Base-by-base conservation (phyloP, 192 early-diverging fungal genomes). In the Cetraspora pellucida region DNA sequence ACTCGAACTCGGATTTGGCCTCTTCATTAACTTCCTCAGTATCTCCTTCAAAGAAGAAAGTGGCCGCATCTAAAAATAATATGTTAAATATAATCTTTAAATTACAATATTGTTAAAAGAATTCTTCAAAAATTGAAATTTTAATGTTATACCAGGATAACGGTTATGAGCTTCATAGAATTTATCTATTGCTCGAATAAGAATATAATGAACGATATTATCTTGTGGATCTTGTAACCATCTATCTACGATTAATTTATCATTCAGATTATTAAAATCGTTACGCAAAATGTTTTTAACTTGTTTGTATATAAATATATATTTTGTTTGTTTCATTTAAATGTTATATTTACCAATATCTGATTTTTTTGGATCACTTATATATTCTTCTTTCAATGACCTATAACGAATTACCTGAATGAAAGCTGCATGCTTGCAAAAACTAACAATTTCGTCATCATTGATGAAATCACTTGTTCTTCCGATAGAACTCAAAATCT, bases 341-440 rank as follows among this genome's bases (percentile, higher is more conserved):
- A 44, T 14, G n/a, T 44, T 27, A 17, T 23, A 45, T 74, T 57
- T 81, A 91, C 91, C 81, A 50, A 91, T 85, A 25, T 85, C 80
- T 23, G 79, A 43, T 77, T 81, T 78, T 61, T 84, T 81, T 43
- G 82, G 81, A 27, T 70, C 31, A 17, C 68, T 84, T 58, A 70
- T 37, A 70, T 86, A 86, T 66, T 94, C 90, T 19, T 90, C 83
- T 37, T 82, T 79, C 3, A 93, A 50, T 17, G 80, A 85, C 19
- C 87, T 81, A 71, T 89, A 91, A 21, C 91, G 84, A 71, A 93
- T 84, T 8, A 97, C 85, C 55, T 91, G 86, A 68, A 95, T 79
- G 28, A 82, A 83, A 14, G 85, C 81, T 13, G 92, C 89, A 78
- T 95, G 91, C 75, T 96, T 97, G 88, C 94, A 96, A 72, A 94